These are phyloP conservation scores for Sodiomyces alkalinus DNA, from an alignment of 2,329 filamentous ascomycete genomes.

Conservation along the genomic window DNA sequence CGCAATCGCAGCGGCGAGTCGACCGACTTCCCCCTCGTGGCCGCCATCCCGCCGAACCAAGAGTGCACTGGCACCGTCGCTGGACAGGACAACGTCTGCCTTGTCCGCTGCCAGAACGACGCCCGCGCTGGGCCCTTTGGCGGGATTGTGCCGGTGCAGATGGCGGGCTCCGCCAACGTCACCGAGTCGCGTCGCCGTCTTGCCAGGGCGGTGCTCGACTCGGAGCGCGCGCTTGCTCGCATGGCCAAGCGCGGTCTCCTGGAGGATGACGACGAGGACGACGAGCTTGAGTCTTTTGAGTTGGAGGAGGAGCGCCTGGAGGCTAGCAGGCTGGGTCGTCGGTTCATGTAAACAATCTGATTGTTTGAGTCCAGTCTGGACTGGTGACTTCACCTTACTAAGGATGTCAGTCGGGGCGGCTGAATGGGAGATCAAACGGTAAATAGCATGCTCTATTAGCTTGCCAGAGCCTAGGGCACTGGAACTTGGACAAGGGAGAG, in stretches of 20 bases:
- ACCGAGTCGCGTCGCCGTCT: conserved; percentile 11
- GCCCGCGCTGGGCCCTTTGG: conserved; percentile 48
- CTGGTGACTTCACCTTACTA: no score
- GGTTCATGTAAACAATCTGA: no score
- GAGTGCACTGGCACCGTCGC: conserved; percentile 44
- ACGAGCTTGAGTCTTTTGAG: conserved; percentile 5
- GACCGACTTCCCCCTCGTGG: conserved; percentile 37
- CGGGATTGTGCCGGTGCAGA: conserved; percentile 42
- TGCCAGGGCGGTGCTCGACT: conserved; percentile 11
- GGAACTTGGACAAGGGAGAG: no score
- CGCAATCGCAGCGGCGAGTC: conserved; percentile 26
- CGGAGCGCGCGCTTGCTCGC: conserved; percentile 9
- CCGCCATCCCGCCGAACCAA: conserved; percentile 37
- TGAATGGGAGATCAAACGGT: no score
- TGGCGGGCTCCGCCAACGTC: conserved; percentile 13
- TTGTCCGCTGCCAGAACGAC: conserved; percentile 47
- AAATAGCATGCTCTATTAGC: no score
- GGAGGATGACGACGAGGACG: conserved; percentile 2
- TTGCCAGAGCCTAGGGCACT: no score
- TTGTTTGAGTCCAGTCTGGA: no score
- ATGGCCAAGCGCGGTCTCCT: conserved; percentile 10
- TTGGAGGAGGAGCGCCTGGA: conserved; percentile 1
- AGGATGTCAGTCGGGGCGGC: no score
- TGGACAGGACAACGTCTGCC: conserved; percentile 43
- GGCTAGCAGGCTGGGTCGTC: no score